phyloP scores from a whole-genome alignment of 352 stramenopile genomes.

The Pilasporangium apinafurcum region DNA sequence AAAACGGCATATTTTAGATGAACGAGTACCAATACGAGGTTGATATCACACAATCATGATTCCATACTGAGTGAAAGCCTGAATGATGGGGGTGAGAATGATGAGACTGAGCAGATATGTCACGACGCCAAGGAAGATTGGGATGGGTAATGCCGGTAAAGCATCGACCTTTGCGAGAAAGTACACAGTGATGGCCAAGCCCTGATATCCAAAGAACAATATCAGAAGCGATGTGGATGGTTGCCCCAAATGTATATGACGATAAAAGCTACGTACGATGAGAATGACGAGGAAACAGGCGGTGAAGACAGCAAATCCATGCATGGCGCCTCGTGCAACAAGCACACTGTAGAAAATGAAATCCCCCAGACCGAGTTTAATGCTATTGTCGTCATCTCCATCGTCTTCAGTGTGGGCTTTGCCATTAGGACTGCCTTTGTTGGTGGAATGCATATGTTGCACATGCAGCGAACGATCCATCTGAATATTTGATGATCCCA shows the following conservation, averaged over 20 bases:
- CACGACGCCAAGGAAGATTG: conserved; percentile 85
- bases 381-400: conserved; percentile 45
- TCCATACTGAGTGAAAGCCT: conserved; percentile 9
- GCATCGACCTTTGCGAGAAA: conserved; percentile 91
- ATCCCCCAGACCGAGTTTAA: conserved; percentile 92
- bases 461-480: not conserved
- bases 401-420: conserved; percentile 20
- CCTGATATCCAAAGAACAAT: conserved; percentile 21
- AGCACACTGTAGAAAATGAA: conserved; percentile 99
- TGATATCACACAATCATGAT: conserved; percentile 3
- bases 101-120: conserved; percentile 31
- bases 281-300: conserved; percentile 91
- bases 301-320: conserved; percentile 90
- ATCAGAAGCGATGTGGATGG: conserved; percentile 2
- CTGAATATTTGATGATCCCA: not conserved
- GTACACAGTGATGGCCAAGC: conserved; percentile 89
- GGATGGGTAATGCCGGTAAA: conserved; percentile 93
- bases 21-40: no score
- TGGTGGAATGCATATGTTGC: conserved; percentile 13
- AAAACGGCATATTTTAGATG: no score
- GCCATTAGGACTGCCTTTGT: conserved; percentile 26
- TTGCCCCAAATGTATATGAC: not conserved
- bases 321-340: conserved; percentile 89
- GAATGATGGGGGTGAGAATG: conserved; percentile 27
- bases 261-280: conserved; percentile 45